Evolutionary conservation across 2,329 filamentous ascomycete species (phyloP).

Genomic region (Venturia pyrina): DNA sequence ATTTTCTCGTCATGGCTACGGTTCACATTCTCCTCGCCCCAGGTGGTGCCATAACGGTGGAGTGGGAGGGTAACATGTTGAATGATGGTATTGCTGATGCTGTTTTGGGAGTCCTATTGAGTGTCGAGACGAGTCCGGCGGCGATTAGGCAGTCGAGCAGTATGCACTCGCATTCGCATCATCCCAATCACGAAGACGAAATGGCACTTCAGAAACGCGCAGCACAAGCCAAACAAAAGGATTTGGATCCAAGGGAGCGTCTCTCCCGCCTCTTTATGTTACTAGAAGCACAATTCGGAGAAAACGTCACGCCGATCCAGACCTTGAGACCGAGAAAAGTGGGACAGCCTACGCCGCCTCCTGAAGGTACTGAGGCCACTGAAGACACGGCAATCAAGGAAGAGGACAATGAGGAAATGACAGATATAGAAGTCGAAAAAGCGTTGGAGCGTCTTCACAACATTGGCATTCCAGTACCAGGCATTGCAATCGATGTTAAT

Average conservation of each 20-base stretch:
- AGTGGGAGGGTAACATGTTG: slow-evolving; percentile 97
- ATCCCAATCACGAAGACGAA: slow-evolving; percentile 14
- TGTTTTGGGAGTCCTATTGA: slow-evolving; percentile 84
- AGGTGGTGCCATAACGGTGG: slow-evolving; percentile 63
- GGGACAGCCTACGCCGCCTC: slow-evolving; percentile 19
- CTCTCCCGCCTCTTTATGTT: slow-evolving; percentile 87
- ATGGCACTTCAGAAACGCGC: background rate
- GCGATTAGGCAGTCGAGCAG: slow-evolving; percentile 70
- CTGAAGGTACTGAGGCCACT: background rate
- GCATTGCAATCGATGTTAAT: slow-evolving; percentile 66
- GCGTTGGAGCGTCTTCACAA: slow-evolving; percentile 73
- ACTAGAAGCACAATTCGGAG: slow-evolving; percentile 91
- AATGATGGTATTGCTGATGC: slow-evolving; percentile 98
- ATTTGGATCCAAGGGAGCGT: slow-evolving; percentile 62
- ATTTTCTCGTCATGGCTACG: slow-evolving; percentile 76
- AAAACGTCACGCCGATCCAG: slow-evolving; percentile 67
- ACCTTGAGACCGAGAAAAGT: slow-evolving; percentile 40
- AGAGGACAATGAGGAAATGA: slow-evolving; percentile 15
- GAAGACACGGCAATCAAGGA: slow-evolving; percentile 1
- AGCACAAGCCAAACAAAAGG: slow-evolving; percentile 48
- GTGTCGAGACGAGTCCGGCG: slow-evolving; percentile 86
- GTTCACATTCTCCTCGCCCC: slow-evolving; percentile 69
- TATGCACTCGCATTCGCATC: slow-evolving; percentile 7
- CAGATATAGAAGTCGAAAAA: slow-evolving; percentile 19
- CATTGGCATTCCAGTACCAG: slow-evolving; percentile 82